phyloP scores from a whole-genome alignment of 306 rosid species.

The Quercus glauca region DNA sequence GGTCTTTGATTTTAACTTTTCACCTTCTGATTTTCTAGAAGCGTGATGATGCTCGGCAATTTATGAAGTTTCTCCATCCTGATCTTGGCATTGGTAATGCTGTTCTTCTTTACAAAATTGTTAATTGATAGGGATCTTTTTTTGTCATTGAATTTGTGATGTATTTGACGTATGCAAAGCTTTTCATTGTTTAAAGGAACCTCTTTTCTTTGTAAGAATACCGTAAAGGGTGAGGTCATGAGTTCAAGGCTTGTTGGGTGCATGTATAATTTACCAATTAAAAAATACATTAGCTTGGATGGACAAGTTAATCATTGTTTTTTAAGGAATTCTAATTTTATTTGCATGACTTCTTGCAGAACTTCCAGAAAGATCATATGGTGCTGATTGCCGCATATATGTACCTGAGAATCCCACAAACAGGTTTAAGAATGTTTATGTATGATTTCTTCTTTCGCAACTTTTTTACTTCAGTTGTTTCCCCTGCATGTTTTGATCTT shows the following conservation, averaged over 20 bases:
- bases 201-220: too few species aligned
- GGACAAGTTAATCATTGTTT: background rate
- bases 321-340: conserved; percentile 15
- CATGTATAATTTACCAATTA: too few species aligned
- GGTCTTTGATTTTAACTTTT: conserved; percentile 15
- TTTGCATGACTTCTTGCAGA: conserved; percentile 50
- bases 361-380: conserved; percentile 97
- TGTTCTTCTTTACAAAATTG: background rate
- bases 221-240: too few species aligned
- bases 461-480: conserved; percentile 24
- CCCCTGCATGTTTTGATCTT: background rate
- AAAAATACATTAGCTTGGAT: background rate
- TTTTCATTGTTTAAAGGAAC: background rate
- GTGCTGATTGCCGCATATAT: conserved; percentile 95
- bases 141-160: background rate
- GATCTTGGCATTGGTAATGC: conserved; percentile 95
- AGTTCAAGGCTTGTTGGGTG: too few species aligned
- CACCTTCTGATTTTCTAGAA: conserved; percentile 48
- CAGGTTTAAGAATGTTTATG: conserved; percentile 99
- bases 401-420: conserved; percentile 81
- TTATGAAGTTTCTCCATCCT: conserved; percentile 98
- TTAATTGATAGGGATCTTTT: conserved; percentile 14
- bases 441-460: conserved; percentile 72
- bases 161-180: background rate
- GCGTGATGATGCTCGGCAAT: conserved; percentile 95